Evolutionary conservation across 768 basidiomycete genomes (phyloP).

Genomic region (Tubosaeta sp.): DNA sequence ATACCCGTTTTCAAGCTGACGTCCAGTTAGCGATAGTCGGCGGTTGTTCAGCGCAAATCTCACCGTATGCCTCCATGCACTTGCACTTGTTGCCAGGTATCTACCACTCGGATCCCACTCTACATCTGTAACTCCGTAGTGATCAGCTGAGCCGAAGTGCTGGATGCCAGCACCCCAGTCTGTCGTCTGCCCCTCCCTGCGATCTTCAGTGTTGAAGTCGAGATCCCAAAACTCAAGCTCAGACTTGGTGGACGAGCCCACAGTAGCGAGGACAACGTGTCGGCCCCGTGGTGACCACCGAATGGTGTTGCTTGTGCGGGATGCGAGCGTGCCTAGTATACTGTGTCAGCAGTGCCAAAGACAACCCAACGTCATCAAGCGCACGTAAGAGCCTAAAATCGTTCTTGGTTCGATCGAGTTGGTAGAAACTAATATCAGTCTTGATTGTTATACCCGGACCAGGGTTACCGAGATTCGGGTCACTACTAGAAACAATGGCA

Average conservation of each 20-base stretch:
- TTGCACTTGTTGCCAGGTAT: constrained; percentile 89
- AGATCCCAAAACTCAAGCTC: constrained; percentile 99
- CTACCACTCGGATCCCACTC: constrained; percentile 99
- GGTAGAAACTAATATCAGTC: constrained; percentile 95
- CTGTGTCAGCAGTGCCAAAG: constrained; percentile 4
- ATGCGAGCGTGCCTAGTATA: constrained; percentile 62
- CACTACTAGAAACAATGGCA: constrained; percentile 89
- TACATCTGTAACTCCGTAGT: constrained; percentile 95
- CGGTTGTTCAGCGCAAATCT: constrained; percentile 22
- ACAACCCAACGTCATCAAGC: constrained; percentile 20
- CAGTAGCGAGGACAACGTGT: constrained; percentile 92
- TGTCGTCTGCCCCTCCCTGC: constrained; percentile 41
- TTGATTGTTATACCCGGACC: constrained; percentile 92
- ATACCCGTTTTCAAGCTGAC: constrained; percentile 91
- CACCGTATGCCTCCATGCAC: constrained; percentile 93
- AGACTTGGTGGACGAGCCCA: constrained; percentile 92
- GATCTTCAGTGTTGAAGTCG: constrained; percentile 73
- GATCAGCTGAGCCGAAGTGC: constrained; percentile 80
- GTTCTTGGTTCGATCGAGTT: constrained; percentile 86
- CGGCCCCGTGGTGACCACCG: constrained; percentile 97
- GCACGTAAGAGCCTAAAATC: constrained; percentile 89
- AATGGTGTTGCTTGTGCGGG: constrained; percentile 88
- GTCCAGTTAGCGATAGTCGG: constrained; percentile 7
- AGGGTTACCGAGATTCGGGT: constrained; percentile 88
- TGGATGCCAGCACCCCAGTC: constrained; percentile 90